Evolutionary conservation across 192 early-diverging fungal species (phyloP).

Genomic region (Backusella sp.): DNA sequence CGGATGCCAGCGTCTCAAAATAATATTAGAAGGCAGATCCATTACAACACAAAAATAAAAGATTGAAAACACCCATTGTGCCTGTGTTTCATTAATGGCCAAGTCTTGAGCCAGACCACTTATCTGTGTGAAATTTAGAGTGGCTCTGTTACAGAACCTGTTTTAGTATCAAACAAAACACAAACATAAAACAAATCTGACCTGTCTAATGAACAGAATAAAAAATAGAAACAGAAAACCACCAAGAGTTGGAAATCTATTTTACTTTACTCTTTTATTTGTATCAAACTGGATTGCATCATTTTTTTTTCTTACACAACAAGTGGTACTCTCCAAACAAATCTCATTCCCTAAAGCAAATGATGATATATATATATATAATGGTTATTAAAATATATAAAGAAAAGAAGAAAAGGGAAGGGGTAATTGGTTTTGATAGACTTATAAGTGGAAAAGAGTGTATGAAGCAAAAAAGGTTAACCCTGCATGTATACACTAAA

Average conservation of each 20-base stretch:
- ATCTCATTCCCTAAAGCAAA: neutral
- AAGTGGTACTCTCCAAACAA: constrained; percentile 3
- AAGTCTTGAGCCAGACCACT: neutral
- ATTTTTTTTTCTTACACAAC: neutral
- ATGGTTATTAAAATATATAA: neutral
- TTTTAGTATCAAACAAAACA: neutral
- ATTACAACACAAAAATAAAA: constrained; percentile 57
- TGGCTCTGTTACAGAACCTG: neutral
- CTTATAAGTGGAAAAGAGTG: neutral
- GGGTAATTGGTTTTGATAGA: neutral
- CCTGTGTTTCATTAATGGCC: neutral
- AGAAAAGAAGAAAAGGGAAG: neutral
- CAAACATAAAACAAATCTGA: neutral
- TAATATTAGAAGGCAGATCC: constrained; percentile 66
- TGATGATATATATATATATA: neutral
- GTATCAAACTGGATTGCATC: neutral
- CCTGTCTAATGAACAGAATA: constrained; percentile 10
- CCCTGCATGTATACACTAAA: neutral
- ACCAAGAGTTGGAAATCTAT: neutral
- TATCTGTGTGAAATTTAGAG: neutral
- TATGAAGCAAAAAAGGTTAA: neutral
- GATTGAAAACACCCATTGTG: constrained; percentile 45
- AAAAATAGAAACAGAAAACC: neutral
- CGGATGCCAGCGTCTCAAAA: constrained; percentile 40
- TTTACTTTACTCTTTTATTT: neutral